phyloP scores from a whole-genome alignment of 2,329 filamentous ascomycete genomes.

The Basipetospora chlamydospora region DNA sequence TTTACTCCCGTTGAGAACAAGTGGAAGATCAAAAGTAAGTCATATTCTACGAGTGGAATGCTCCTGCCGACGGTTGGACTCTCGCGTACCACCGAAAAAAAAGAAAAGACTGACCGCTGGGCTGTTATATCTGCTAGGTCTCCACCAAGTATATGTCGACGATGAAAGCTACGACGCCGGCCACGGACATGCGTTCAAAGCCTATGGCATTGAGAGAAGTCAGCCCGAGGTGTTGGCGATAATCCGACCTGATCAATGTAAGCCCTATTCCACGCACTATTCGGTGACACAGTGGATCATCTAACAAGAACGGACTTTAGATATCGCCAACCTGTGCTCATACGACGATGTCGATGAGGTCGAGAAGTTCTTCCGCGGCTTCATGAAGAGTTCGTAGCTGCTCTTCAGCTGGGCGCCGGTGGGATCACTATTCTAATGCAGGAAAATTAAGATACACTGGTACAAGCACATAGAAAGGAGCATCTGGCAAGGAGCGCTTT shows the following conservation, averaged over 20 bases:
- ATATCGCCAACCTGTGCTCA: not conserved
- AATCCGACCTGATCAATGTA: conserved; percentile 49
- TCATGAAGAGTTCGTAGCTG: too few relatives aligned
- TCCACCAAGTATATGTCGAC: conserved; percentile 38
- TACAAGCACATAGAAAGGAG: too few relatives aligned
- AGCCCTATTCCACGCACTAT: conserved; percentile 10
- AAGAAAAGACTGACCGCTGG: not conserved
- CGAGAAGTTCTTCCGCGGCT: not conserved
- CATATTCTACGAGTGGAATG: too few relatives aligned
- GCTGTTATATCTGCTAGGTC: conserved; percentile 20
- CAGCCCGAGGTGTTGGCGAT: conserved; percentile 35
- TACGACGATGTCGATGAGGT: not conserved
- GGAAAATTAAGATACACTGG: too few relatives aligned
- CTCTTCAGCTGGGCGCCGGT: too few relatives aligned
- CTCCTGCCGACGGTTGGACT: too few relatives aligned
- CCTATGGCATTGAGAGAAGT: conserved; percentile 37
- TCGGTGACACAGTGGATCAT: too few relatives aligned
- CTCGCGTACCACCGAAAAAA: not conserved
- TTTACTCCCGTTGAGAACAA: conserved; percentile 43
- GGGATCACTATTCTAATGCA: too few relatives aligned
- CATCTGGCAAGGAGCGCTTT: too few relatives aligned
- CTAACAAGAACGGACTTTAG: not conserved
- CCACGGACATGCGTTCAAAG: conserved; percentile 31
- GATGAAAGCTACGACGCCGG: conserved; percentile 33
- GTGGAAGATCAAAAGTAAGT: conserved; percentile 37